Evolutionary conservation across 1,139 yeast genomes (phyloP).

Genomic region (Geotrichum cucujoidarum): DNA sequence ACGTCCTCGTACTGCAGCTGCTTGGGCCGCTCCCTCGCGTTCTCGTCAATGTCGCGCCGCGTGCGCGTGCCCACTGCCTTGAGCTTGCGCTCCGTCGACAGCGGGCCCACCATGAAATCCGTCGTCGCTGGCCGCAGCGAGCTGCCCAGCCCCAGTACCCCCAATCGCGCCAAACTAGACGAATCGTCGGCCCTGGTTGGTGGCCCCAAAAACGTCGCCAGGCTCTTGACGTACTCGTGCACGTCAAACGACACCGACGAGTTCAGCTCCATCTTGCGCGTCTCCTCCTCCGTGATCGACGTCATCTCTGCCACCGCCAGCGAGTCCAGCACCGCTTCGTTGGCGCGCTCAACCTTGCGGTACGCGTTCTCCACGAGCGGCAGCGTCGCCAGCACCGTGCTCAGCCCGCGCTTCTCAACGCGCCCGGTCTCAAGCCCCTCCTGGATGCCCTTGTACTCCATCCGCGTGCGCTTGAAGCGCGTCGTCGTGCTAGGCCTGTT

Average conservation of each 20-base stretch:
- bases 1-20: constrained; percentile 45
- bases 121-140: constrained; percentile 47
- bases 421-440: constrained; percentile 11
- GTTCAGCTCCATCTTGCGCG: constrained; percentile 21
- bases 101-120: constrained; percentile 68
- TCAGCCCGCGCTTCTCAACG: constrained; percentile 11
- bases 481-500: background rate
- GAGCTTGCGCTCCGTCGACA: constrained; percentile 55
- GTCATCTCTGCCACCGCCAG: constrained; percentile 19
- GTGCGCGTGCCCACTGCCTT: constrained; percentile 16
- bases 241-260: constrained; percentile 39
- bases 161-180: constrained; percentile 40
- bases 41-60: constrained; percentile 25
- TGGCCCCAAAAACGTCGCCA: constrained; percentile 40
- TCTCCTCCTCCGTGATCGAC: constrained; percentile 19
- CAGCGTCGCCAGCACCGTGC: constrained; percentile 8
- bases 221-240: constrained; percentile 43
- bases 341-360: constrained; percentile 20
- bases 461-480: constrained; percentile 9
- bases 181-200: constrained; percentile 19
- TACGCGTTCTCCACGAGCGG: constrained; percentile 19
- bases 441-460: constrained; percentile 14
- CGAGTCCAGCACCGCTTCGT: constrained; percentile 24
- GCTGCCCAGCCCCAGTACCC: constrained; percentile 47
- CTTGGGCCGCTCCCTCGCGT: constrained; percentile 48